Base-by-base conservation (phyloP, 2,329 filamentous ascomycete species). In the Colletotrichum scovillei region DNA sequence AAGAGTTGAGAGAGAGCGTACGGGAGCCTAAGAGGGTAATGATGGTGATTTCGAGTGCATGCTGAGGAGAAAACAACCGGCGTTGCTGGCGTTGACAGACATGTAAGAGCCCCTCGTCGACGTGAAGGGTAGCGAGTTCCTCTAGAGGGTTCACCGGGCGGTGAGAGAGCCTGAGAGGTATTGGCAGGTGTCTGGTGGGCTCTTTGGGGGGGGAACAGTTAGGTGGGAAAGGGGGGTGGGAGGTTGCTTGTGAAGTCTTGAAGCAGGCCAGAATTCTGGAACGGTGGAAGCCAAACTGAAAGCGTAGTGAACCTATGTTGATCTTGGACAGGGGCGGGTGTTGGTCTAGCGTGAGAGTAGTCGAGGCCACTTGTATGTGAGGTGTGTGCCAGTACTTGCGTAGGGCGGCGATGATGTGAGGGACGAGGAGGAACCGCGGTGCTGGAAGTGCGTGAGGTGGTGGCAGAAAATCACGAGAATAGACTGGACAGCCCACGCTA, bases 381-480 rank as follows among this genome's bases (percentile, higher is more conserved):
- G 11, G 58, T n/a, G 38, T n/a, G 59, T 24, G n/a, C 14, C 7
- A 24, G 22, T 19, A 24, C 28, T 53, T 53, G 62, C 11, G 49
- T n/a, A 53, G 53, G 9, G 52, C 56, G 66, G 67, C 55, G 67
- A 60, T 63, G 69, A 53, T 65, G 67, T 57, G 46, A 63, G 70
- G 49, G 53, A 63, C 64, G 64, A 38, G 58, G 58, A 53, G 60
- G 52, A 63, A 63, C 42, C 60, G 28, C 46, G n/a, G 60, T 35
- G 58, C 58, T 62, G 57, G 19, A 49, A 22, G 19, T 49, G 42
- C 42, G 14, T 46, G 56, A 22, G 58, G 42, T 67, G 59, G 58
- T 66, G 70, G 70, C 70, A 70, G 60, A 70, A 63, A 73, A 70
- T 66, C 67, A 65, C 67, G 60, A 73, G 60, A 66, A 62, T 62